Percentiles rank a stretch among this genome's conserved stretches.
Conservation (phyloP, 2,329 filamentous ascomycete species). For the Aspergillus viridinutans region DNA sequence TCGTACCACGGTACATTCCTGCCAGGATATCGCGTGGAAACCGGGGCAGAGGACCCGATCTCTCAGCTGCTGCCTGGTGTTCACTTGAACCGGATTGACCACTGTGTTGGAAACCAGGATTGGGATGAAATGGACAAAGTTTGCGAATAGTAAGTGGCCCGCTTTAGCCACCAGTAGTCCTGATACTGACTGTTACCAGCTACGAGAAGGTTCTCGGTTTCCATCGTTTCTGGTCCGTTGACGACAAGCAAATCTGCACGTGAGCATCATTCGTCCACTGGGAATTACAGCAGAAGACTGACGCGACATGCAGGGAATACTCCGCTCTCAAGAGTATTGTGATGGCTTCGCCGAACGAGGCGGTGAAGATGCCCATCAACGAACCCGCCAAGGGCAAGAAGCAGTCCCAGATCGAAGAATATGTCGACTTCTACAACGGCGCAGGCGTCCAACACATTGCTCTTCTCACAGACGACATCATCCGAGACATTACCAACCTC, state of each 20-base stretch:
- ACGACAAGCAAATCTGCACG: conserved; percentile 85
- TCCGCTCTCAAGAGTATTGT: conserved; percentile 84
- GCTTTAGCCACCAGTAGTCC: not conserved
- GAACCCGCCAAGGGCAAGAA: conserved; percentile 88
- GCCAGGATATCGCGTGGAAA: conserved; percentile 67
- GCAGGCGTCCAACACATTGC: conserved; percentile 92
- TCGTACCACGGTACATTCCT: conserved; percentile 73
- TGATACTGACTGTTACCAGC: conserved; percentile 35
- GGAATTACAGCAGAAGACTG: not conserved
- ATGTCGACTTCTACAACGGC: conserved; percentile 83
- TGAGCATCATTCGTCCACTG: conserved; percentile 17
- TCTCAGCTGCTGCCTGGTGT: conserved; percentile 56
- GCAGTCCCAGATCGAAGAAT: conserved; percentile 92
- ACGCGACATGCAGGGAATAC: conserved; percentile 56
- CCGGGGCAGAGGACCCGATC: conserved; percentile 46
- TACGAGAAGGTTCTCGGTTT: conserved; percentile 89
- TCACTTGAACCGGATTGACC: conserved; percentile 73
- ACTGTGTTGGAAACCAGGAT: conserved; percentile 96
- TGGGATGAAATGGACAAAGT: conserved; percentile 79
- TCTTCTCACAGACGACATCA: conserved; percentile 75
- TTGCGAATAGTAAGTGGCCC: conserved; percentile 52
- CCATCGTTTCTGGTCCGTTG: conserved; percentile 96
- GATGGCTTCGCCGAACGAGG: conserved; percentile 78
- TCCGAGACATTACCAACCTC: conserved; percentile 70
- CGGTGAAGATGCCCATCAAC: conserved; percentile 98